Evolutionary conservation across 306 rosid genomes (phyloP).

Genomic region (Boehmeria nivea): DNA sequence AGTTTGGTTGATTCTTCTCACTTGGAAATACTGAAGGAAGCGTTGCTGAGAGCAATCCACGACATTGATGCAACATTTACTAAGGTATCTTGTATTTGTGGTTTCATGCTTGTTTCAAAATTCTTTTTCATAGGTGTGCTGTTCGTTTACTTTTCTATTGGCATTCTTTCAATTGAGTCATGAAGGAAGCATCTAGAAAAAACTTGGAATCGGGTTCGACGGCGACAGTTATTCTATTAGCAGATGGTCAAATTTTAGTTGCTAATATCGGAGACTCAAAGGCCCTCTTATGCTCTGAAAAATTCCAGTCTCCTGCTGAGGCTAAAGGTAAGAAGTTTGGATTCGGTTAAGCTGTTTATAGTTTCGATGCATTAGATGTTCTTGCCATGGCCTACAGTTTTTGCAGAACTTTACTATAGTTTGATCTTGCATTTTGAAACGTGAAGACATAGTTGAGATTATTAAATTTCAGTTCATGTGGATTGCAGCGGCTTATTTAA

Average conservation of each 20-base stretch:
- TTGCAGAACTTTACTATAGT: too few species aligned
- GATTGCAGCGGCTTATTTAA: constrained; percentile 60
- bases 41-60: constrained; percentile 74
- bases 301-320: constrained; percentile 61
- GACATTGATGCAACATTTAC: constrained; percentile 84
- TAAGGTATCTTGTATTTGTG: constrained; percentile 44
- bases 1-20: constrained; percentile 62
- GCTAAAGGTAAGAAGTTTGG: constrained; percentile 70
- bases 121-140: constrained; percentile 11
- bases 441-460: constrained; percentile 13
- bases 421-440: neutral
- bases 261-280: constrained; percentile 96
- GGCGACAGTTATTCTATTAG: constrained; percentile 65
- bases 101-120: constrained; percentile 15
- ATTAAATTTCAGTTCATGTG: constrained; percentile 31
- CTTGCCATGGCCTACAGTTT: too few species aligned
- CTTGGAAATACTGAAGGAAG: constrained; percentile 92
- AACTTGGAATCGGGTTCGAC: constrained; percentile 75
- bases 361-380: too few species aligned
- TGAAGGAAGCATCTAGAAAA: constrained; percentile 78
- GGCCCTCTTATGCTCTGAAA: constrained; percentile 87
- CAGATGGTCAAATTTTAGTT: constrained; percentile 82
- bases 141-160: constrained; percentile 28
- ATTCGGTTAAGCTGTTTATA: too few species aligned
- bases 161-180: constrained; percentile 30